These are phyloP conservation scores for Lentinula sp. DNA, from an alignment of 768 basidiomycete genomes.

Conservation along the genomic window DNA sequence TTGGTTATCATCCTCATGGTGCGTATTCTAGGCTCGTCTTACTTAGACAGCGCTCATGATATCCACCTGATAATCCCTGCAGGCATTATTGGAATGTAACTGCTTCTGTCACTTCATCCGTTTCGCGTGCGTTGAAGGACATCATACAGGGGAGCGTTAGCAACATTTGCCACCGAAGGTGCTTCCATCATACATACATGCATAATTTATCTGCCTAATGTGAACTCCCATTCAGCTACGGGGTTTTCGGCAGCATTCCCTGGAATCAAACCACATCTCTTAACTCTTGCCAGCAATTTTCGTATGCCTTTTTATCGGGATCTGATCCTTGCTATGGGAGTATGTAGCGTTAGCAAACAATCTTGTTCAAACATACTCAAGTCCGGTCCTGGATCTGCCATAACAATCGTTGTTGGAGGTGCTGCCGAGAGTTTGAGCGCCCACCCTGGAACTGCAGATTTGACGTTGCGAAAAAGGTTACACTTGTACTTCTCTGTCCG, in stretches of 20 bases:
- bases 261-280: conserved; percentile 87
- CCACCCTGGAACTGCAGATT: conserved; percentile 93
- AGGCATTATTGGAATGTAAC: conserved; percentile 97
- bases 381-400: conserved; percentile 57
- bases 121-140: neutral
- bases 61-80: conserved; percentile 8
- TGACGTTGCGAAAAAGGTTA: conserved; percentile 70
- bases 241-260: conserved; percentile 89
- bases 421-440: conserved; percentile 93
- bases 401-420: conserved; percentile 95
- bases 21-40: conserved; percentile 13
- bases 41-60: neutral
- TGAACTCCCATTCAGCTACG: conserved; percentile 48
- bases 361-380: conserved; percentile 87
- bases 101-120: conserved; percentile 19
- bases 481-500: neutral
- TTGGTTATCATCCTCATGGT: conserved; percentile 99
- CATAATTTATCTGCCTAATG: neutral
- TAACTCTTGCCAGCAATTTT: conserved; percentile 90
- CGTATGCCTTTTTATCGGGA: conserved; percentile 91
- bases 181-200: conserved; percentile 3
- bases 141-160: conserved; percentile 73
- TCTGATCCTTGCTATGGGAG: conserved; percentile 77
- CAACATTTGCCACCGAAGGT: conserved; percentile 97
- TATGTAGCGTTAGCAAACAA: conserved; percentile 87